Conservation (phyloP, 805 yeast species). For the Teunomyces pallodes region DNA sequence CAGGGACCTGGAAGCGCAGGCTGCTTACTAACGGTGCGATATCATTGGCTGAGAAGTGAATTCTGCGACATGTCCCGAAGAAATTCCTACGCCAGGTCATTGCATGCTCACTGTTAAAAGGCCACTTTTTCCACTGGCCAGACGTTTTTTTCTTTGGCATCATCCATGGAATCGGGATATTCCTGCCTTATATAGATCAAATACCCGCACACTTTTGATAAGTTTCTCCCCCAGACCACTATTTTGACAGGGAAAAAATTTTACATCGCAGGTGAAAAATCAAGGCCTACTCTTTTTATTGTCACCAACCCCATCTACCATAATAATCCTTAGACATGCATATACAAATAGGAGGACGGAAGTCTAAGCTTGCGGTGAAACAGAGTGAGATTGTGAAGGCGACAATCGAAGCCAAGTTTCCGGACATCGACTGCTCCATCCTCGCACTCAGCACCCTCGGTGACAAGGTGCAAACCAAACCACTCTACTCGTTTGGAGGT, state of each 20-base stretch:
- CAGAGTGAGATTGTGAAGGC: slow-evolving; percentile 77
- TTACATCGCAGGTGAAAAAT: slow-evolving; percentile 1
- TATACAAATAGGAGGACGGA: slow-evolving; percentile 79
- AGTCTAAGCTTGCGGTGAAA: slow-evolving; percentile 79
- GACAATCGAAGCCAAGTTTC: slow-evolving; percentile 56
- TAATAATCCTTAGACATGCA: slow-evolving; percentile 16
- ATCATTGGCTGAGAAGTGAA: background rate
- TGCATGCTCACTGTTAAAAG: too few species aligned
- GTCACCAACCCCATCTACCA: slow-evolving; percentile 11
- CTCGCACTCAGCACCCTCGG: slow-evolving; percentile 84
- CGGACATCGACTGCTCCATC: slow-evolving; percentile 69
- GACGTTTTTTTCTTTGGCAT: too few species aligned
- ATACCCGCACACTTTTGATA: background rate
- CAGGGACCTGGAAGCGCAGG: too few species aligned
- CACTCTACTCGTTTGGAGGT: slow-evolving; percentile 93
- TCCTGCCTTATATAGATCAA: background rate
- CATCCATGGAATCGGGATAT: background rate
- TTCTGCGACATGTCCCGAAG: too few species aligned
- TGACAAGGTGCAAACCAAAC: slow-evolving; percentile 80
- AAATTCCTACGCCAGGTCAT: too few species aligned
- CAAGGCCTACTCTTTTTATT: background rate
- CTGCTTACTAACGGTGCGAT: background rate
- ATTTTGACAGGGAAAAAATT: background rate
- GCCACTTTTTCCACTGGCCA: too few species aligned
- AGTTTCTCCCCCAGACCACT: background rate